Evolutionary conservation across 169 alveolate species (phyloP), one percentile per base, ranked within the genome.

Genomic region (Cryptosporidium ubiquitum): DNA sequence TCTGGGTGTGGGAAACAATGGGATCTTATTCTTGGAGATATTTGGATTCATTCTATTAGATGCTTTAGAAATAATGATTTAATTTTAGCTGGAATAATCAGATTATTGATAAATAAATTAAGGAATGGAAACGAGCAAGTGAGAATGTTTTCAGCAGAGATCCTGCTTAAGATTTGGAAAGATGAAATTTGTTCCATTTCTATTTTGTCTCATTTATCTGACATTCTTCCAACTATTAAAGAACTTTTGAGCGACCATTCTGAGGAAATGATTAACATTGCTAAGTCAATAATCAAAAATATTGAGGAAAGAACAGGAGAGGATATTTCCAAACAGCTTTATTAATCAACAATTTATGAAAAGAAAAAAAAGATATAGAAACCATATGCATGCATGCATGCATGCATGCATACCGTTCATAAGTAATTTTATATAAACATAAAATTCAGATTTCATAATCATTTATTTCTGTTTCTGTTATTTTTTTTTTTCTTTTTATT

Each of bases 291-390:
- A 29, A 42, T 79, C 18, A 79, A 64, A 47, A 26, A 61, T 35
- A 79, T 79, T n/a, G 79, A 79, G n/a, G 89, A 58, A 26, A 79
- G 89, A 42, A 79, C 89, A 40, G 89, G 89, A 20, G 69, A 79
- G 29, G 73, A 58, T 16, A 37, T 79, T 29, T 40, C 79, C n/a
- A 64, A 47, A 40, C 64, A 64, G 23, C 66, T 79, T 16, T 37
- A 26, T 14, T 44, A 55, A 23, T 55, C n/a, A 47, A 47, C 16
- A 14, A 14, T 14, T 14, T 14, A 47, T 12, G 16, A 18, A 10
- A 14, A 42, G 12, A 47, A 44, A 47, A 47, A 14, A 47, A 20
- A 47, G 55, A 5, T 47, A 47, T 18, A n/a, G 2, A 47, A 14
- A 47, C 16, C 23, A 47, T 5, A 9, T 44, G 12, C 52, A 44